phyloP scores from a whole-genome alignment of 2,329 filamentous ascomycete genomes.

The Sporothrix variecibatus region DNA sequence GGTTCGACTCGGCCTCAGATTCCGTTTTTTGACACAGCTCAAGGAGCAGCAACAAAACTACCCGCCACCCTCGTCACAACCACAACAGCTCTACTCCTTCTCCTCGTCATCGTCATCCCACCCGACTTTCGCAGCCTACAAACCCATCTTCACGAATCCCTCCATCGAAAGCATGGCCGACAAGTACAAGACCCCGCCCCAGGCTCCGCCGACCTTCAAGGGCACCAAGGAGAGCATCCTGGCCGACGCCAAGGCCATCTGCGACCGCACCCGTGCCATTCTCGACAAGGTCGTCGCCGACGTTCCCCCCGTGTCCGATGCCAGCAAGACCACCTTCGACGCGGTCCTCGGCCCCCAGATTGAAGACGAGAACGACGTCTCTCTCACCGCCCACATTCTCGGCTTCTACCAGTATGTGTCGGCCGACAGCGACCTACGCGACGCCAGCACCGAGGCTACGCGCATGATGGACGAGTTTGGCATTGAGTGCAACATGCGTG shows the following conservation, averaged over 20 bases:
- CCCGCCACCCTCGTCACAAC: constrained; percentile 23
- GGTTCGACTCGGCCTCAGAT: constrained; percentile 40
- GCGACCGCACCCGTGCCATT: constrained; percentile 61
- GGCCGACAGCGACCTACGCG: constrained; percentile 65
- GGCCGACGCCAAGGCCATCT: constrained; percentile 65
- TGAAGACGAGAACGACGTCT: constrained; percentile 67
- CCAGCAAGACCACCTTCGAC: constrained; percentile 55
- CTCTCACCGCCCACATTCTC: constrained; percentile 64
- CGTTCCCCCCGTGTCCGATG: constrained; percentile 52
- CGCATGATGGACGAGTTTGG: constrained; percentile 74
- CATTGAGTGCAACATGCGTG: constrained; percentile 78
- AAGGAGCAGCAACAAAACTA: constrained; percentile 8
- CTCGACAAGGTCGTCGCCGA: constrained; percentile 68
- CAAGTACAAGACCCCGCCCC: constrained; percentile 72
- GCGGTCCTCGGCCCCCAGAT: constrained; percentile 67
- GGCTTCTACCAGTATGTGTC: constrained; percentile 82
- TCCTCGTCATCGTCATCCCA: constrained; percentile 31
- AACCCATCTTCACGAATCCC: constrained; percentile 48
- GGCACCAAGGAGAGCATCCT: constrained; percentile 71
- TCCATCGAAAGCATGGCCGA: constrained; percentile 60
- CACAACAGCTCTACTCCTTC: background rate
- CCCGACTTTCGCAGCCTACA: constrained; percentile 37
- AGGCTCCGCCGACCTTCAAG: constrained; percentile 75
- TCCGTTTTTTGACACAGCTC: constrained; percentile 25
- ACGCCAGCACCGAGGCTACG: constrained; percentile 75